Conservation (phyloP, 2,329 filamentous ascomycete genomes). For the Dactylonectria macrodidyma region DNA sequence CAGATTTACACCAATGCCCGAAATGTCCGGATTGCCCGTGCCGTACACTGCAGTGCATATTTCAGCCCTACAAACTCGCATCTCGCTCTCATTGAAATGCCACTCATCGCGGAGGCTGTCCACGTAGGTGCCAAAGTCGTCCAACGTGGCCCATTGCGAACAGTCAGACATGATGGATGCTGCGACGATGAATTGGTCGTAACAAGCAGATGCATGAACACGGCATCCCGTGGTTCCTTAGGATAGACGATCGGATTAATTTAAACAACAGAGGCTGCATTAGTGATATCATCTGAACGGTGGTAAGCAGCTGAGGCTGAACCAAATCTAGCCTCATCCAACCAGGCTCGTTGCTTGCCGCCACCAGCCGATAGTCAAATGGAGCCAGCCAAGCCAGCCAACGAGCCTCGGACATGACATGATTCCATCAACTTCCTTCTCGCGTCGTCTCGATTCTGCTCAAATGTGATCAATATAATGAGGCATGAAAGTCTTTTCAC, state of each 20-base stretch:
- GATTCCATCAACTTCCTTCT: too few species aligned
- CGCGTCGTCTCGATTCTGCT: too few species aligned
- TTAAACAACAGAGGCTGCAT: too few species aligned
- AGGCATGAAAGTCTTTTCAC: not conserved
- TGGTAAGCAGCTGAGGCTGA: too few species aligned
- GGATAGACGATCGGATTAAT: too few species aligned
- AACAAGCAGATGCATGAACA: not conserved
- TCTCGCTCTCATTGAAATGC: not conserved
- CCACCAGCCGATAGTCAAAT: too few species aligned
- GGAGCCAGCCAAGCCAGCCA: too few species aligned
- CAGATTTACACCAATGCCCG: slow-evolving; percentile 40
- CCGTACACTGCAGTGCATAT: slow-evolving; percentile 41
- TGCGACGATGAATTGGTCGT: not conserved
- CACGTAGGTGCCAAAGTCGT: slow-evolving; percentile 32
- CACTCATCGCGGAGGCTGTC: slow-evolving; percentile 18
- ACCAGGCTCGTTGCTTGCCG: too few species aligned
- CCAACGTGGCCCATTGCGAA: slow-evolving; percentile 14
- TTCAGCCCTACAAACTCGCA: slow-evolving; percentile 26
- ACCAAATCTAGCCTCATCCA: too few species aligned
- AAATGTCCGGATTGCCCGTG: slow-evolving; percentile 41
- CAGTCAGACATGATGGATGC: slow-evolving; percentile 4
- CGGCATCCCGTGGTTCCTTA: too few species aligned
- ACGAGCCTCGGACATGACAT: too few species aligned
- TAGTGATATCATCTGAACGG: too few species aligned
- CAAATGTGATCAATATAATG: not conserved